Evolutionary conservation across 2,329 filamentous ascomycete genomes (phyloP).

Genomic region (Cercospora sp.): DNA sequence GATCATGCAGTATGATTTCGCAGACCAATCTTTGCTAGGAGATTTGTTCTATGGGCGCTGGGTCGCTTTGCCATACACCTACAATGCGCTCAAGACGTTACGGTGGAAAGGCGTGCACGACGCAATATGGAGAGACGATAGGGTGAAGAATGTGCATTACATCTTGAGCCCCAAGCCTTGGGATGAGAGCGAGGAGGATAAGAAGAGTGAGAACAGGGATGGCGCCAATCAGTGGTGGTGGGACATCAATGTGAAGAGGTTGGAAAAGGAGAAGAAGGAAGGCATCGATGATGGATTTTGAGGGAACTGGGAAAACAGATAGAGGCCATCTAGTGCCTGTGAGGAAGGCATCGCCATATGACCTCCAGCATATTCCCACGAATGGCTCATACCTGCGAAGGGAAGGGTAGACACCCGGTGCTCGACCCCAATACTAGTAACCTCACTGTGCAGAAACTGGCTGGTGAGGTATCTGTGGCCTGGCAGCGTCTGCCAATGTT

Average conservation of each 20-base stretch:
- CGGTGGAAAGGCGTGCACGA: conserved; percentile 57
- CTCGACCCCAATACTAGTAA: background rate
- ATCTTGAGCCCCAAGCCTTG: conserved; percentile 64
- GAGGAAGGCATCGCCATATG: background rate
- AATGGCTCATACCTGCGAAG: background rate
- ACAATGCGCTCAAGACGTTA: conserved; percentile 63
- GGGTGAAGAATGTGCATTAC: conserved; percentile 64
- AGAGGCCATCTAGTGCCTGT: background rate
- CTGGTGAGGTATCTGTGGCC: background rate
- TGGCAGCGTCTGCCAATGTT: background rate
- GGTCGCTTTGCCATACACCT: conserved; percentile 60
- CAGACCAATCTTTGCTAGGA: conserved; percentile 60
- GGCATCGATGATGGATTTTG: conserved; percentile 56
- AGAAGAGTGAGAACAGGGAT: conserved; percentile 43
- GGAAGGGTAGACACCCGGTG: background rate
- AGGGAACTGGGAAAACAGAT: background rate
- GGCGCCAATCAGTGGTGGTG: conserved; percentile 61
- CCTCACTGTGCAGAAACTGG: background rate
- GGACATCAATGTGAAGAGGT: conserved; percentile 52
- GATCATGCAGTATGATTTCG: conserved; percentile 57
- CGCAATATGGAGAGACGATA: conserved; percentile 60
- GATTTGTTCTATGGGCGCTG: conserved; percentile 59
- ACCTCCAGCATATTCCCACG: background rate
- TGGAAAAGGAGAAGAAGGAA: conserved; percentile 48
- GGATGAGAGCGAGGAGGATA: conserved; percentile 53